phyloP scores from a whole-genome alignment of 345 rosid genomes.

The Salix purpurea region DNA sequence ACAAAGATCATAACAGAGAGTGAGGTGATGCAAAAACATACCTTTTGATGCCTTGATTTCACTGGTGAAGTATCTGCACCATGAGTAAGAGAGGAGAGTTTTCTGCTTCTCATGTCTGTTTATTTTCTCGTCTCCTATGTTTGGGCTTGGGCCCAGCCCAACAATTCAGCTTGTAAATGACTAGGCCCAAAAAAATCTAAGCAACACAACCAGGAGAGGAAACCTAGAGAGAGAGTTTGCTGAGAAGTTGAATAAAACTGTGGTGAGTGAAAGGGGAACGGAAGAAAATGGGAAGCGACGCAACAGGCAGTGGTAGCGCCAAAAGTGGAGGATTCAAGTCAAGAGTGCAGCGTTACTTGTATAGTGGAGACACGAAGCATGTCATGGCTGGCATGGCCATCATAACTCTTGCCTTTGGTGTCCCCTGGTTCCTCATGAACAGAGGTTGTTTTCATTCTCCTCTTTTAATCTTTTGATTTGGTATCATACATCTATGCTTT shows the following conservation, averaged over 20 bases:
- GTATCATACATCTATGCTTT: background rate
- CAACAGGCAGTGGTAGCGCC: conserved; percentile 21
- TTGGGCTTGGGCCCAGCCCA: background rate
- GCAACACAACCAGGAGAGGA: background rate
- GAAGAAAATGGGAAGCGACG: conserved; percentile 40
- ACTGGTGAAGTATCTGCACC: background rate
- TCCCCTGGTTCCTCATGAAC: conserved; percentile 83
- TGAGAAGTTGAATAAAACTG: background rate
- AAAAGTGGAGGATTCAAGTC: conserved; percentile 51
- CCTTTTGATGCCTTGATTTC: background rate
- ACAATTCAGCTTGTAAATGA: background rate
- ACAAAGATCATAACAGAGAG: background rate
- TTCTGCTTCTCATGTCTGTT: background rate
- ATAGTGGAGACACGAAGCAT: conserved; percentile 89
- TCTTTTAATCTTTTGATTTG: background rate
- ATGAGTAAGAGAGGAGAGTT: background rate
- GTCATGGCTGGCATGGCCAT: conserved; percentile 69
- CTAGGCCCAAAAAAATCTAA: background rate
- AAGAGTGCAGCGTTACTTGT: conserved; percentile 52
- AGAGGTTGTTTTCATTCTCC: conserved; percentile 46
- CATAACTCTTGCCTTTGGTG: conserved; percentile 50
- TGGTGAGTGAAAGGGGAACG: background rate
- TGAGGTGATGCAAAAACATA: background rate
- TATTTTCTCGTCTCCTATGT: background rate
- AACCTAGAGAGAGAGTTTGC: background rate